Conservation (phyloP, 2,329 filamentous ascomycete genomes). For the Ophiostoma tasmaniense region DNA sequence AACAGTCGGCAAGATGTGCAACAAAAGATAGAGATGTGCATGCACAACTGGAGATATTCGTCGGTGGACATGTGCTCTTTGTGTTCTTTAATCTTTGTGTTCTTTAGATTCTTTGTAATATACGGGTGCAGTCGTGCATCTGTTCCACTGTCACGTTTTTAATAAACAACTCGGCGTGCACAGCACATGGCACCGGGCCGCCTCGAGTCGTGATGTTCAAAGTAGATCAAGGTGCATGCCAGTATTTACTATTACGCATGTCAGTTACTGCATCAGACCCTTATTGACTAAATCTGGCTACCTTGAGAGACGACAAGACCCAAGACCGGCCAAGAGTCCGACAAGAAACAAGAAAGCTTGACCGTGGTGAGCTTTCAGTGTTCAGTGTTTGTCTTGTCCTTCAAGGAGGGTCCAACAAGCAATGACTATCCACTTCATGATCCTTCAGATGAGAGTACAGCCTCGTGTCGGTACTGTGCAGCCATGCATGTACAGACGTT, state of each 20-base stretch:
- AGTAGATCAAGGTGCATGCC: background rate
- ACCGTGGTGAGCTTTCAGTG: background rate
- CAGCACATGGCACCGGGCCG: background rate
- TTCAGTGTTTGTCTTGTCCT: too few relatives aligned
- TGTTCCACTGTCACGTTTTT: background rate
- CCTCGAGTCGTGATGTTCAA: background rate
- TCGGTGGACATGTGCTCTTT: background rate
- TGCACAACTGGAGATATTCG: background rate
- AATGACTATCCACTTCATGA: too few relatives aligned
- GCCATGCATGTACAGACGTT: background rate
- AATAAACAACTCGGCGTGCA: background rate
- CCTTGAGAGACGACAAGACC: too few relatives aligned
- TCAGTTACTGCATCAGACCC: too few relatives aligned
- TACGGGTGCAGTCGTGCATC: background rate
- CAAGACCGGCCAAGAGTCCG: background rate
- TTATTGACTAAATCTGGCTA: too few relatives aligned
- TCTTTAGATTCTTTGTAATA: background rate
- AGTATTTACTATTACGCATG: too few relatives aligned
- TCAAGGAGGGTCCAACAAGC: too few relatives aligned
- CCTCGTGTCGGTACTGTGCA: background rate
- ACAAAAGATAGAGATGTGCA: background rate
- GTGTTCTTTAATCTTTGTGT: background rate
- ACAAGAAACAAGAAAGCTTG: background rate
- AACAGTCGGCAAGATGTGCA: background rate
- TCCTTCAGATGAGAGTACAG: background rate